These are phyloP conservation scores for Saturnispora dispora DNA, from an alignment of 805 yeast species.

Conservation along the genomic window DNA sequence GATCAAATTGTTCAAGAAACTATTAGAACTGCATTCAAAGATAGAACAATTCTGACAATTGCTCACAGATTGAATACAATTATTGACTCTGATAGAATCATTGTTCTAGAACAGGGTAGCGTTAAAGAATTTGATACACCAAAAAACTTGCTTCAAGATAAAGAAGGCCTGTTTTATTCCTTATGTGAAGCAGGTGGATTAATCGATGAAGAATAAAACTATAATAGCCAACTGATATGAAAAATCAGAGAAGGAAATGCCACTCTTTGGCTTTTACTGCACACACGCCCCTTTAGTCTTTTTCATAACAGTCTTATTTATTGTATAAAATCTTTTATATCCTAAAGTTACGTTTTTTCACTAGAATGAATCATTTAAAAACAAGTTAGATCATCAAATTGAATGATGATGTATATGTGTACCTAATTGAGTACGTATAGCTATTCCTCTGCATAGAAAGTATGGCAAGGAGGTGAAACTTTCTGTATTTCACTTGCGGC, in stretches of 20 bases:
- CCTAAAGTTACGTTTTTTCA: not conserved
- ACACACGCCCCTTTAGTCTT: not conserved
- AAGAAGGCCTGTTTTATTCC: constrained; percentile 65
- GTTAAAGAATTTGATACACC: constrained; percentile 76
- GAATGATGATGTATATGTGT: not conserved
- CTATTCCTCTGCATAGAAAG: too few relatives aligned
- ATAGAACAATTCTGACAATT: constrained; percentile 72
- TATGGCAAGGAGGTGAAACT: not conserved
- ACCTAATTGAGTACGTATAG: not conserved
- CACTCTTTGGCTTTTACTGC: not conserved
- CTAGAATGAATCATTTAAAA: not conserved
- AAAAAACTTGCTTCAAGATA: constrained; percentile 50
- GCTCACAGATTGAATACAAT: constrained; percentile 81
- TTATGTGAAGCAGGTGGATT: constrained; percentile 75
- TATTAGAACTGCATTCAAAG: constrained; percentile 62
- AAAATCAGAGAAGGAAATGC: too few relatives aligned
- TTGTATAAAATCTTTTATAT: not conserved
- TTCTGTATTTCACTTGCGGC: not conserved
- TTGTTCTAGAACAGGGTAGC: constrained; percentile 67
- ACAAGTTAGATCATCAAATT: not conserved
- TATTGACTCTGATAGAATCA: constrained; percentile 68
- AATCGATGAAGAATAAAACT: constrained; percentile 12
- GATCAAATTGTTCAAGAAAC: constrained; percentile 72
- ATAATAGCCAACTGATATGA: too few relatives aligned
- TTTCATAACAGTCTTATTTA: not conserved